Percentiles rank a stretch among this genome's conserved stretches.
Conservation (phyloP, 371 early-diverging fungal species). For the Circinella minor region DNA sequence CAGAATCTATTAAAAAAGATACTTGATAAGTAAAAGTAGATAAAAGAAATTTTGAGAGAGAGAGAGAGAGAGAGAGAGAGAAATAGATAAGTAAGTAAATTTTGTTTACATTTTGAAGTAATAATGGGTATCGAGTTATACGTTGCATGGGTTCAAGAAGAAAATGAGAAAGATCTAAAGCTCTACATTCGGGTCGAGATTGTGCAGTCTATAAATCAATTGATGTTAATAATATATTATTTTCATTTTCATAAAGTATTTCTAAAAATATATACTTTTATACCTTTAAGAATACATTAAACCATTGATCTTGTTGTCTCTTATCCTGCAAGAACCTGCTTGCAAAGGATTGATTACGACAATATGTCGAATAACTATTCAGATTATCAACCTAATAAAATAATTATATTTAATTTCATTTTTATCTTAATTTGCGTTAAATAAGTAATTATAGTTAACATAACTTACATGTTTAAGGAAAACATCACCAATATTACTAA, state of each 20-base stretch:
- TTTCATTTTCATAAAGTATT: no score
- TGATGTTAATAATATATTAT: not conserved
- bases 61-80: no score
- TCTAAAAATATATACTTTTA: no score
- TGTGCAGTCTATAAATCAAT: slow-evolving; percentile 46
- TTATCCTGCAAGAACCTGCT: slow-evolving; percentile 67
- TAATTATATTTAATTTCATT: not conserved
- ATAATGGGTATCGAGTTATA: slow-evolving; percentile 89
- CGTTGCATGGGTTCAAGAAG: slow-evolving; percentile 93
- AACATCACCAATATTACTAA: slow-evolving; percentile 64
- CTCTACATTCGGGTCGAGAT: slow-evolving; percentile 75
- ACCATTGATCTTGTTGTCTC: slow-evolving; percentile 54
- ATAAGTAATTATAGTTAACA: not conserved
- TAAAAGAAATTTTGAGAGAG: no score
- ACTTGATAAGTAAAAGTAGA: not conserved
- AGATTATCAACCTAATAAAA: slow-evolving; percentile 50
- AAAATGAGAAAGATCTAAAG: slow-evolving; percentile 84
- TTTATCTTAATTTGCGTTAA: not conserved
- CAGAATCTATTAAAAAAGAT: slow-evolving; percentile 57
- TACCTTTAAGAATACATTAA: slow-evolving; percentile 72
- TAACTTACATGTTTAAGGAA: slow-evolving; percentile 61
- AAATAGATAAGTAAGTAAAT: no score
- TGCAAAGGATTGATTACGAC: slow-evolving; percentile 70
- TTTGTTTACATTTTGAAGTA: slow-evolving; percentile 72
- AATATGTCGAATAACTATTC: slow-evolving; percentile 68